Evolutionary conservation across 495 filamentous ascomycete species (phyloP).

Genomic region (Bacidia gigantensis): DNA sequence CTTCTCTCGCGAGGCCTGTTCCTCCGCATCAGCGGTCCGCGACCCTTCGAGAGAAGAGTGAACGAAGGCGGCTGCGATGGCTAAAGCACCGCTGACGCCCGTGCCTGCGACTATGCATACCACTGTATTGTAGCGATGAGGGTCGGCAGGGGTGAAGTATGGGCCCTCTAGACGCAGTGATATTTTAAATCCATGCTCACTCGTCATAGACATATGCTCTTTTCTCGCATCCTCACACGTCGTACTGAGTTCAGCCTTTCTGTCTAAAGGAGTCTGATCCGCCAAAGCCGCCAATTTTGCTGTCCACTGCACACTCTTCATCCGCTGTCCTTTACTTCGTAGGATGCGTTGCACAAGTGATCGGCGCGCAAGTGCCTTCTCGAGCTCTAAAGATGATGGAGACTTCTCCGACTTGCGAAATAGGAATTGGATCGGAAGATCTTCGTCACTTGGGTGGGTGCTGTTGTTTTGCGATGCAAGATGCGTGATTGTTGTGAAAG

Average conservation of each 20-base stretch:
- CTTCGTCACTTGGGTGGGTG: conserved; percentile 4
- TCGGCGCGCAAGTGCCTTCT: neutral
- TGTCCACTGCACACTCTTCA: conserved; percentile 16
- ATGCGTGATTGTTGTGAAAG: conserved; percentile 25
- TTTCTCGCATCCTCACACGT: neutral
- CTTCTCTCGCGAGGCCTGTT: neutral
- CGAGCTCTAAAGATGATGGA: neutral
- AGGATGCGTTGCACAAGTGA: neutral
- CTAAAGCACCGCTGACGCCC: conserved; percentile 21
- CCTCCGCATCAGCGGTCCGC: neutral
- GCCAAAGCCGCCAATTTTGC: conserved; percentile 16
- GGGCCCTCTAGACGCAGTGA: conserved; percentile 25
- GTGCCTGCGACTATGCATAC: conserved; percentile 25
- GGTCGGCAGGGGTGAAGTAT: conserved; percentile 25
- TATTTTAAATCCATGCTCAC: neutral
- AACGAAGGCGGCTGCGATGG: conserved; percentile 20
- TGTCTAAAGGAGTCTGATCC: too few species aligned
- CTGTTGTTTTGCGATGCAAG: conserved; percentile 20
- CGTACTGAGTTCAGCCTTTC: neutral
- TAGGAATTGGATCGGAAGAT: conserved; percentile 21
- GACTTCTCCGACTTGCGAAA: conserved; percentile 17
- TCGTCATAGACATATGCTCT: neutral
- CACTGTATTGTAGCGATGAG: conserved; percentile 18
- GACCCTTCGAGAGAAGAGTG: neutral
- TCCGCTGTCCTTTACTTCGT: neutral